Conservation (phyloP, 805 yeast species). For the Dipodascopsis uninucleata region DNA sequence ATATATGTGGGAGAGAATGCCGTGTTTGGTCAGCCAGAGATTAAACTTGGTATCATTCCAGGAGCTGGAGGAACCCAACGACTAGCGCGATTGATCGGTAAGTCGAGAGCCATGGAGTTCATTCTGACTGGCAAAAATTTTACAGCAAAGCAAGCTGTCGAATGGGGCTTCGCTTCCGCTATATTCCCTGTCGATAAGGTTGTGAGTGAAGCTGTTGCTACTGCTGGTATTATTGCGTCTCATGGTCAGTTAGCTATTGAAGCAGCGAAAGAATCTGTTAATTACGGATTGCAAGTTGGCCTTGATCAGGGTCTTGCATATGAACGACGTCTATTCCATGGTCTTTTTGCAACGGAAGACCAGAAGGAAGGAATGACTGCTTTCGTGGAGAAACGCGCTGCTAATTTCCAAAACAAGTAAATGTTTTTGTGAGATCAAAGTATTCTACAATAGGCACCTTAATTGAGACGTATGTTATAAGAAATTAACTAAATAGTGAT, state of each 20-base stretch:
- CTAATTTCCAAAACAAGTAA: conserved; percentile 25
- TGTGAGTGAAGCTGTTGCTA: conserved; percentile 44
- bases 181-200: conserved; percentile 41
- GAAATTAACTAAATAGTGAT: no score
- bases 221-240: conserved; percentile 44
- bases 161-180: conserved; percentile 49
- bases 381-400: conserved; percentile 39
- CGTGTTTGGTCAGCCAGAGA: conserved; percentile 54
- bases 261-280: conserved; percentile 48
- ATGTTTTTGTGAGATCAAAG: no score
- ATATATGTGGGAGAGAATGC: conserved; percentile 50
- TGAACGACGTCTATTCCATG: conserved; percentile 47
- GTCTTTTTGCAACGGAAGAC: conserved; percentile 45
- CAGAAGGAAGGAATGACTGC: conserved; percentile 52
- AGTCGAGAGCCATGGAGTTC: conserved; percentile 48
- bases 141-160: conserved; percentile 44
- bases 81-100: conserved; percentile 47
- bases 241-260: conserved; percentile 45
- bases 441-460: no score
- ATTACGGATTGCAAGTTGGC: conserved; percentile 39
- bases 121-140: conserved; percentile 48
- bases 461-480: no score
- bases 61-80: conserved; percentile 55
- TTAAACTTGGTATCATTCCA: conserved; percentile 50
- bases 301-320: conserved; percentile 42